Evolutionary conservation across 345 rosid genomes (phyloP).

Genomic region (Psidium guajava): DNA sequence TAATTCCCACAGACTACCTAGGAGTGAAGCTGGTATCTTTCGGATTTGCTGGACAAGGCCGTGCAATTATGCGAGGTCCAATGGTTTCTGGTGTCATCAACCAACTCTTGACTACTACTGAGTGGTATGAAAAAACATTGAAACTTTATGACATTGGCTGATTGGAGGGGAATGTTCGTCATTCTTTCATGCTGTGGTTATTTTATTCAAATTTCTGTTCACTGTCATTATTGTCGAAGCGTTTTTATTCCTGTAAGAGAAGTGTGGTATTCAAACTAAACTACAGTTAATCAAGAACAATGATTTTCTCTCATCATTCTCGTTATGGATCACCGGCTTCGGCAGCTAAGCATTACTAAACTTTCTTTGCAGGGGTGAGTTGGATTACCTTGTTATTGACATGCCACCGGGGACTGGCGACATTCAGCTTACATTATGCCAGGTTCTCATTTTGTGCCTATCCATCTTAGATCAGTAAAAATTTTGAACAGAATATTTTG

Average conservation of each 20-base stretch:
- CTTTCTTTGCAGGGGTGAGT: slow-evolving; percentile 69
- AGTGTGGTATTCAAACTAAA: background rate
- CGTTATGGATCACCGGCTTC: background rate
- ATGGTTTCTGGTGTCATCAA: slow-evolving; percentile 97
- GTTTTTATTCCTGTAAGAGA: background rate
- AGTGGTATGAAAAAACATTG: slow-evolving; percentile 39
- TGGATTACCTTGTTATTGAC: slow-evolving; percentile 94
- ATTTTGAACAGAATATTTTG: background rate
- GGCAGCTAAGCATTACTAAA: background rate
- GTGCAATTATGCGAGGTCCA: slow-evolving; percentile 95
- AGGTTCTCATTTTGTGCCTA: slow-evolving; percentile 29
- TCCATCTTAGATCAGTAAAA: background rate
- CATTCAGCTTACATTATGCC: slow-evolving; percentile 92
- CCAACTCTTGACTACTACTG: slow-evolving; percentile 88
- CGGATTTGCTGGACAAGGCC: slow-evolving; percentile 97
- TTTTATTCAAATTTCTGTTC: background rate
- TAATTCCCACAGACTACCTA: slow-evolving; percentile 85
- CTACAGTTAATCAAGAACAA: background rate
- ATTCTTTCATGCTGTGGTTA: background rate
- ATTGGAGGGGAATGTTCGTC: background rate
- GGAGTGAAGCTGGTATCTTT: slow-evolving; percentile 96
- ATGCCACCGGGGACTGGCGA: slow-evolving; percentile 99
- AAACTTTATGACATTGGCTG: background rate
- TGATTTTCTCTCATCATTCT: background rate
- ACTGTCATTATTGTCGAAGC: background rate